phyloP scores from a whole-genome alignment of 2,329 filamentous ascomycete species.

The Alternaria infectoria region DNA sequence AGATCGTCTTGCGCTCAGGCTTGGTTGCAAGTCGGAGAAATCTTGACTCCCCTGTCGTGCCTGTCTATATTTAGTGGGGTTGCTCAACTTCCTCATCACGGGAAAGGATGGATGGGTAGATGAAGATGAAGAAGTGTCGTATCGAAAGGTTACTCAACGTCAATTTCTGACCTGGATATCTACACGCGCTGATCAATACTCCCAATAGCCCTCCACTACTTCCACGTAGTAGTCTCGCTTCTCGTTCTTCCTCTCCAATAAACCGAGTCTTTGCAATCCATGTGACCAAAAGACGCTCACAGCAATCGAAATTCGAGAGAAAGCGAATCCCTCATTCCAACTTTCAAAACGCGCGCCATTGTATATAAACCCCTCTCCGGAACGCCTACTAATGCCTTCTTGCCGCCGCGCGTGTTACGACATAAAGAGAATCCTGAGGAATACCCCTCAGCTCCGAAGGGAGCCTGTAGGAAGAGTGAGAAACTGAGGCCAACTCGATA shows the following conservation, averaged over 20 bases:
- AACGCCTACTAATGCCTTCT: slow-evolving; percentile 9
- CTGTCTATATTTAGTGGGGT: neutral
- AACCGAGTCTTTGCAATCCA: neutral
- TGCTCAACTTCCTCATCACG: neutral
- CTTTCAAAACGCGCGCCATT: neutral
- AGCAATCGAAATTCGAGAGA: neutral
- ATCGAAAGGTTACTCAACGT: neutral
- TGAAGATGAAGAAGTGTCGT: neutral
- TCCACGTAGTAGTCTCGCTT: neutral
- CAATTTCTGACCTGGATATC: slow-evolving; percentile 14
- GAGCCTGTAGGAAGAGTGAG: neutral
- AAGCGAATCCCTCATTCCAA: neutral
- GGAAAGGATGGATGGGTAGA: no score
- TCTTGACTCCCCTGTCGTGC: neutral
- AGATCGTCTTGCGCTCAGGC: neutral
- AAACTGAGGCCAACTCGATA: neutral
- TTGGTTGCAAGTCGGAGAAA: neutral
- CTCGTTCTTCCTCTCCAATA: neutral
- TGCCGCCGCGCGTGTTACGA: neutral
- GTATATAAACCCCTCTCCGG: neutral
- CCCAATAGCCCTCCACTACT: neutral
- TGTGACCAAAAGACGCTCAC: neutral
- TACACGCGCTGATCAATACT: slow-evolving; percentile 14
- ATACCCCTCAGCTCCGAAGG: neutral
- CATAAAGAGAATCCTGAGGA: neutral